phyloP scores from a whole-genome alignment of 2,329 filamentous ascomycete species.

The Huntiella bhutanensis region DNA sequence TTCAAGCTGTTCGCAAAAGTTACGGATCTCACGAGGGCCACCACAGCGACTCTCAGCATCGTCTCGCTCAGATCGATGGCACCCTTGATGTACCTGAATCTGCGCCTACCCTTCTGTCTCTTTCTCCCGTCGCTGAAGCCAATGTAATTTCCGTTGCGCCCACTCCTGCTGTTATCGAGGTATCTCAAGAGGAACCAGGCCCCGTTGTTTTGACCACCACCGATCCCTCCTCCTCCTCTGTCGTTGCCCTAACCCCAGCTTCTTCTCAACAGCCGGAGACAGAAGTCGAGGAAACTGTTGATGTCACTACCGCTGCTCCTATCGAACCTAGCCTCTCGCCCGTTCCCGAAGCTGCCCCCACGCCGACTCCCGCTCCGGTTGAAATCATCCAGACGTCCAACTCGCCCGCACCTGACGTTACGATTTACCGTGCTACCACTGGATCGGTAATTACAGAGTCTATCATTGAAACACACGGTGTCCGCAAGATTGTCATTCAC shows the following conservation, averaged over 20 bases:
- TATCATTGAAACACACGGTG: conserved; percentile 52
- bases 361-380: neutral
- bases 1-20: conserved; percentile 7
- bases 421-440: conserved; percentile 28
- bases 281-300: neutral
- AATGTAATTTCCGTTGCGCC: neutral
- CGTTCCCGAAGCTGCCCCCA: neutral
- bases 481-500: conserved; percentile 53
- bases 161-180: neutral
- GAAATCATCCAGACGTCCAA: neutral
- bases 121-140: conserved; percentile 1
- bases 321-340: neutral
- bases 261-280: neutral
- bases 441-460: conserved; percentile 68
- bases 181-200: too few species aligned
- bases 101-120: neutral
- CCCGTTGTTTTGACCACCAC: too few species aligned
- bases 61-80: neutral
- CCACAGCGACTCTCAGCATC: conserved; percentile 2
- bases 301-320: neutral
- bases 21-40: conserved; percentile 1
- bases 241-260: too few species aligned
- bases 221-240: too few species aligned
- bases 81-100: neutral
- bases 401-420: conserved; percentile 2